Conservation (phyloP, 2,329 filamentous ascomycete genomes). For the Xylariales sp. region DNA sequence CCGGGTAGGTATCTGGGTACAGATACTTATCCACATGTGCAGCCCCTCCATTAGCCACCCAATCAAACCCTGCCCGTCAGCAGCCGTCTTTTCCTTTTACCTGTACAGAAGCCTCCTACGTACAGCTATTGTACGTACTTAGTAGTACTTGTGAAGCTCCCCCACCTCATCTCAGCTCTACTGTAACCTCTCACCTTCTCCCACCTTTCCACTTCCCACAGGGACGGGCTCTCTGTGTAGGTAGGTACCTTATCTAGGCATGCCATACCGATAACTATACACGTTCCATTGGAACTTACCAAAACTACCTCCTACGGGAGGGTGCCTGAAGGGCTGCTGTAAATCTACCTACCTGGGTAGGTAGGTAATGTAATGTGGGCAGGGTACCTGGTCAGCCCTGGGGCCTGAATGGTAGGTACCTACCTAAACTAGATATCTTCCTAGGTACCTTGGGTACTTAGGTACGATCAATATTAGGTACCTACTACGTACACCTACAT, state of each 20-base stretch:
- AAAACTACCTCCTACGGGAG: no score
- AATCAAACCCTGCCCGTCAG: background rate
- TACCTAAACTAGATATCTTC: background rate
- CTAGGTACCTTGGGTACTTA: background rate
- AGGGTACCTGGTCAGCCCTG: no score
- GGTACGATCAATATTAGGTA: no score
- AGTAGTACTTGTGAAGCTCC: slow-evolving; percentile 36
- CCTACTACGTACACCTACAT: no score
- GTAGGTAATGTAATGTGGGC: no score
- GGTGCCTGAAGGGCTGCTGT: slow-evolving; percentile 2
- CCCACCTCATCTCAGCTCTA: slow-evolving; percentile 39
- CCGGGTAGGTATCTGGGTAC: no score
- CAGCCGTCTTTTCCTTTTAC: background rate
- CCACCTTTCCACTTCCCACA: slow-evolving; percentile 7
- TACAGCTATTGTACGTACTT: no score
- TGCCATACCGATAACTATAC: no score
- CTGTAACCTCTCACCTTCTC: slow-evolving; percentile 24
- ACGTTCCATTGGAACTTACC: no score
- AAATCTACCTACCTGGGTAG: background rate
- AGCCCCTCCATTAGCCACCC: slow-evolving; percentile 39
- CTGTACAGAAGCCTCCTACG: no score
- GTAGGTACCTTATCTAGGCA: background rate
- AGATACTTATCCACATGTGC: background rate
- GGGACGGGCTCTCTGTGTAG: no score
- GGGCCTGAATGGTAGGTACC: background rate